Percentiles rank a stretch among this genome's conserved stretches.
phyloP scores from a whole-genome alignment of 2,329 filamentous ascomycete genomes.

The Alternaria novae-zelandiae region DNA sequence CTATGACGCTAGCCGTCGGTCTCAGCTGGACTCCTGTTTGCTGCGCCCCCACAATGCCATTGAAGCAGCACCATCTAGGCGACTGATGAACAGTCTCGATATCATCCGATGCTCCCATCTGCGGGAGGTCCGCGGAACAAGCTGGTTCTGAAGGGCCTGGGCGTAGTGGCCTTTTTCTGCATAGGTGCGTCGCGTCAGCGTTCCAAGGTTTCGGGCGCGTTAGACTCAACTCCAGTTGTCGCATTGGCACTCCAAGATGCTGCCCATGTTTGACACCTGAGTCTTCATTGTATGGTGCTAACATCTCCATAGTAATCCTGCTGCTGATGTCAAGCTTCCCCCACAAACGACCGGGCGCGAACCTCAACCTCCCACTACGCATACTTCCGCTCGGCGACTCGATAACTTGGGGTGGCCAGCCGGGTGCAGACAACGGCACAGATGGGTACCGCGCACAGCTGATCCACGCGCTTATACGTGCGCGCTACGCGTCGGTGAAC shows the following conservation, averaged over 20 bases:
- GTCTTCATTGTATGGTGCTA: neutral
- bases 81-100: neutral
- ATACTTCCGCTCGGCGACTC: conserved; percentile 36
- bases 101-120: conserved; percentile 1
- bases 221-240: neutral
- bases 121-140: conserved; percentile 6
- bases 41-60: neutral
- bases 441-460: conserved; percentile 50
- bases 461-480: conserved; percentile 26
- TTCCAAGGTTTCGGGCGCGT: neutral
- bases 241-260: neutral
- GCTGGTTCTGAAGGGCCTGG: conserved; percentile 1
- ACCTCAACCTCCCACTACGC: conserved; percentile 19
- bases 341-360: neutral
- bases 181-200: conserved; percentile 7
- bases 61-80: neutral
- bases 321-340: conserved; percentile 7
- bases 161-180: conserved; percentile 1
- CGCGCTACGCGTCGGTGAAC: conserved; percentile 23
- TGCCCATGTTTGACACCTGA: neutral
- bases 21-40: neutral
- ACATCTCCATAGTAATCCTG: conserved; percentile 10
- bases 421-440: conserved; percentile 31
- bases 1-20: conserved; percentile 9
- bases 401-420: conserved; percentile 41